Evolutionary conservation across 192 early-diverging fungal genomes (phyloP).

Genomic region (Blastocladiella britannica): DNA sequence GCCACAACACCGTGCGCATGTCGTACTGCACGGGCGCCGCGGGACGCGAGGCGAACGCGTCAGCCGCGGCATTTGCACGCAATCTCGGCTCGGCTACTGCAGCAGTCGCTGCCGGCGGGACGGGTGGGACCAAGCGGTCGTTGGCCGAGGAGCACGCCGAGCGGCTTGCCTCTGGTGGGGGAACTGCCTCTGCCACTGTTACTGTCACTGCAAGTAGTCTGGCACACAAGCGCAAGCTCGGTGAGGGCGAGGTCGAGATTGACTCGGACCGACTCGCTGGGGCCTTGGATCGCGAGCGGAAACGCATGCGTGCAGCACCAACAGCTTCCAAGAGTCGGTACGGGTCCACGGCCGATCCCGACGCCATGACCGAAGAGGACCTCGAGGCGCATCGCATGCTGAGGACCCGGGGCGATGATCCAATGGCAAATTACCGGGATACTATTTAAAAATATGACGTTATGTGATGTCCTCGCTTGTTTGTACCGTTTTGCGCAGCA

Average conservation of each 20-base stretch:
- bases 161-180: not conserved
- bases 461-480: too few species aligned
- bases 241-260: constrained; percentile 33
- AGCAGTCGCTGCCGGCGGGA: constrained; percentile 1
- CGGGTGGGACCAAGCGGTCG: constrained; percentile 5
- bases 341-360: constrained; percentile 4
- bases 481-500: too few species aligned
- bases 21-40: constrained; percentile 84
- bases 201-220: not conserved
- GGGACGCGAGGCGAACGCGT: constrained; percentile 18
- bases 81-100: not conserved
- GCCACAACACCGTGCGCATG: constrained; percentile 52
- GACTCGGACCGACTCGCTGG: constrained; percentile 27
- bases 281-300: constrained; percentile 25
- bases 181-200: too few species aligned
- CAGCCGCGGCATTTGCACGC: constrained; percentile 3
- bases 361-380: constrained; percentile 40
- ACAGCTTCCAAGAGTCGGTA: constrained; percentile 3
- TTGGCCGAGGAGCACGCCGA: constrained; percentile 13
- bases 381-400: constrained; percentile 40
- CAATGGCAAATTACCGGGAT: constrained; percentile 32
- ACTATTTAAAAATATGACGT: too few species aligned
- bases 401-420: constrained; percentile 24
- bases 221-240: constrained; percentile 14
- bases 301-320: constrained; percentile 6